phyloP scores from a whole-genome alignment of 208 protist genomes.

The Spongospora subterranea region DNA sequence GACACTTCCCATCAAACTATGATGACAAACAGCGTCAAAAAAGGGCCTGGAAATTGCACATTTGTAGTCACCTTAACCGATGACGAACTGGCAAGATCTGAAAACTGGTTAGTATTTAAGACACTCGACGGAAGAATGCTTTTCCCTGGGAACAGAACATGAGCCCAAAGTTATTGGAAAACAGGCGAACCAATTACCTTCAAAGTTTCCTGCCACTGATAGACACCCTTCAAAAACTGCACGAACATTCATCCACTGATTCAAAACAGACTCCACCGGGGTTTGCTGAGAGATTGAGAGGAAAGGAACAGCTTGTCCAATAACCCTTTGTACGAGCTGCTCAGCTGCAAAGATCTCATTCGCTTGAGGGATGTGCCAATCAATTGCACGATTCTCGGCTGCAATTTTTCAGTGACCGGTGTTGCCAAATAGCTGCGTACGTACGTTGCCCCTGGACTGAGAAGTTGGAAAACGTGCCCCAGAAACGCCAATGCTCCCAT shows the following conservation, averaged over 20 bases:
- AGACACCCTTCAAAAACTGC: constrained; percentile 18
- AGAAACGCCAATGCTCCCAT: constrained; percentile 23
- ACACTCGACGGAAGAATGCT: too few relatives aligned
- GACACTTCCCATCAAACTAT: background rate
- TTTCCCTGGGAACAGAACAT: background rate
- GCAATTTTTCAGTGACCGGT: too few relatives aligned
- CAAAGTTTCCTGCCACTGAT: background rate
- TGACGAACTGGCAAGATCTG: too few relatives aligned
- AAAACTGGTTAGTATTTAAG: too few relatives aligned
- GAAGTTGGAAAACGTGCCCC: constrained; percentile 12
- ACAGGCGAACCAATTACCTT: background rate
- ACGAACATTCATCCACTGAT: constrained; percentile 45
- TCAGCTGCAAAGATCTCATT: too few relatives aligned
- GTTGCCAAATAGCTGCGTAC: too few relatives aligned
- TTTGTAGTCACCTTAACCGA: too few relatives aligned
- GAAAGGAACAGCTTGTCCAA: background rate
- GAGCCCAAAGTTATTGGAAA: background rate
- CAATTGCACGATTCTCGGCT: background rate
- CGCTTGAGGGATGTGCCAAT: too few relatives aligned
- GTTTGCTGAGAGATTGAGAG: background rate
- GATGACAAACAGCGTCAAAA: background rate
- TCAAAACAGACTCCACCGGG: background rate
- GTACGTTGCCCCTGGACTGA: too few relatives aligned
- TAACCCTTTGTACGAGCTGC: too few relatives aligned
- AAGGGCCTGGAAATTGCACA: background rate